phyloP scores from a whole-genome alignment of 202 grass and related monocot genomes.

The Schoenoplectus triqueter region DNA sequence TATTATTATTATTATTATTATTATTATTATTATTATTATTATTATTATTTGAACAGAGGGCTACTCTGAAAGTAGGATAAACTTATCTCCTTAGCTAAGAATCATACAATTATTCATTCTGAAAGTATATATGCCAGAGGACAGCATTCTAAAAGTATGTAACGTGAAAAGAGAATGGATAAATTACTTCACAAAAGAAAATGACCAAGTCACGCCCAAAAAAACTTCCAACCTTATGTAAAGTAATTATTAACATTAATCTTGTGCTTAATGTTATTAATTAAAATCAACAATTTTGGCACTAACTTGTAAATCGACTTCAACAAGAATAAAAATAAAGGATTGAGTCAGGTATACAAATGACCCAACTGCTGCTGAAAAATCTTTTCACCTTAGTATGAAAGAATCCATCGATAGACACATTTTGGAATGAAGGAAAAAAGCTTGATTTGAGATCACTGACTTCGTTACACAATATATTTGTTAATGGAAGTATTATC shows the following conservation, averaged over 20 bases:
- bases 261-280: neutral
- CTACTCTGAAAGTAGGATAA: neutral
- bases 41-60: neutral
- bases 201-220: neutral
- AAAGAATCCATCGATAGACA: neutral
- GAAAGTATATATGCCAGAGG: neutral
- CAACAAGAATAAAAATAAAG: neutral
- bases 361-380: neutral
- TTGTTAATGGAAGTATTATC: neutral
- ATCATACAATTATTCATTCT: slow-evolving; percentile 27
- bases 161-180: slow-evolving; percentile 22
- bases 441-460: slow-evolving; percentile 24
- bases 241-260: slow-evolving; percentile 8
- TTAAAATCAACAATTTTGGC: neutral
- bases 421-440: slow-evolving; percentile 10
- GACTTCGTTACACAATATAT: neutral
- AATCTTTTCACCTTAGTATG: slow-evolving; percentile 10
- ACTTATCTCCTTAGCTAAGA: neutral
- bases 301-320: neutral
- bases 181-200: slow-evolving; percentile 16
- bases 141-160: neutral
- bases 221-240: neutral
- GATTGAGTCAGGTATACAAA: neutral
- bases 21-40: no score
- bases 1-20: no score